Conservation (phyloP, 495 filamentous ascomycete genomes). For the Parachaetomium inaequale region DNA sequence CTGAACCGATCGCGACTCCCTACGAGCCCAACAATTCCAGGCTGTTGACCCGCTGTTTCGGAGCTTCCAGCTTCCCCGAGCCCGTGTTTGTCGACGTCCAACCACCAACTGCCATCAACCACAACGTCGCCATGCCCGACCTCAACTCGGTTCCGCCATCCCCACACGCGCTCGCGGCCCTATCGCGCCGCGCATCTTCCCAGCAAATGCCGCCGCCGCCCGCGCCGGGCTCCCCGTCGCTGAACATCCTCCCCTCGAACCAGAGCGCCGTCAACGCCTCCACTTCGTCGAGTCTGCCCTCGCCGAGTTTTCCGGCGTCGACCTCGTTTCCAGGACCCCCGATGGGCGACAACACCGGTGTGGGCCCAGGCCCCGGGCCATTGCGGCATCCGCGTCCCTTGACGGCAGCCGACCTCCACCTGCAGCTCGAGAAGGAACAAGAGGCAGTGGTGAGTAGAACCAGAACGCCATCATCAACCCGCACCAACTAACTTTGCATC, state of each 20-base stretch:
- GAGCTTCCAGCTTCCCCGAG: neutral
- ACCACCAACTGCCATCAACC: neutral
- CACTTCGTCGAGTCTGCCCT: constrained; percentile 29
- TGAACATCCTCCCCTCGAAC: constrained; percentile 54
- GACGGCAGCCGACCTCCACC: constrained; percentile 81
- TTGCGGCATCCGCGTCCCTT: constrained; percentile 78
- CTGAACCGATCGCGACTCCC: neutral
- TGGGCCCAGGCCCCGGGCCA: constrained; percentile 62
- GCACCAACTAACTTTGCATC: neutral
- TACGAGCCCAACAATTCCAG: neutral
- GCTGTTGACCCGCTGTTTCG: too few relatives aligned
- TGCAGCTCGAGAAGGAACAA: constrained; percentile 87
- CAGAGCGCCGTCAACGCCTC: constrained; percentile 47
- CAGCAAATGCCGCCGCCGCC: constrained; percentile 35
- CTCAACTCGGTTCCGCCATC: constrained; percentile 58
- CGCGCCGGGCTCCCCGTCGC: constrained; percentile 33
- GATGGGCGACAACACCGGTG: constrained; percentile 53
- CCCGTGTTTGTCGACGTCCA: neutral
- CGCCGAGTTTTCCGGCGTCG: constrained; percentile 16
- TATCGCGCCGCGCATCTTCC: constrained; percentile 34
- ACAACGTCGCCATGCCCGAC: constrained; percentile 47
- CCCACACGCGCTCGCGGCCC: constrained; percentile 40
- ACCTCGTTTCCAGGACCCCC: constrained; percentile 47
- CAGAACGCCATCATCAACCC: neutral
- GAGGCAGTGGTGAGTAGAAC: constrained; percentile 72